Evolutionary conservation across 1,139 yeast species (phyloP).

Genomic region (Kurtzmaniella natalensis): DNA sequence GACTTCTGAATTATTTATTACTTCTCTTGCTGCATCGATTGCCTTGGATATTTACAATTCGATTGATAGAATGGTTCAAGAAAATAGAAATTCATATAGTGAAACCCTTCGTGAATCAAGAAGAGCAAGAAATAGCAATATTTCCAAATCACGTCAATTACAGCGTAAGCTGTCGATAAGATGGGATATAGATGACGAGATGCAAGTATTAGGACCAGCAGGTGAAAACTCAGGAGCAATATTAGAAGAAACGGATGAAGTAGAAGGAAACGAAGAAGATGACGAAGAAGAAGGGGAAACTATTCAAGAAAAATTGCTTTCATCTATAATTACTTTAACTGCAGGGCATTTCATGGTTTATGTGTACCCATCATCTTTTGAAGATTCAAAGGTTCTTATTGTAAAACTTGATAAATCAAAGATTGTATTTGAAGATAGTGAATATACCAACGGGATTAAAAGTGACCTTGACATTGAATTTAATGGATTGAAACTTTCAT

Average conservation of each 20-base stretch:
- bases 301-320: constrained; percentile 30
- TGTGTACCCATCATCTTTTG: constrained; percentile 72
- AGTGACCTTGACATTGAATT: constrained; percentile 51
- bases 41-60: constrained; percentile 74
- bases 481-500: constrained; percentile 59
- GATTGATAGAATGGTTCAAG: constrained; percentile 66
- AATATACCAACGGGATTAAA: constrained; percentile 42
- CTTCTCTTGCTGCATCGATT: constrained; percentile 83
- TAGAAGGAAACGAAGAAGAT: constrained; percentile 7
- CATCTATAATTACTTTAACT: constrained; percentile 59
- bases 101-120: constrained; percentile 64
- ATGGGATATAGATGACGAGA: constrained; percentile 8
- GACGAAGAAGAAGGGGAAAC: constrained; percentile 33
- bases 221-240: neutral
- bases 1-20: constrained; percentile 58
- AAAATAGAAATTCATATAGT: constrained; percentile 64
- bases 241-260: constrained; percentile 3
- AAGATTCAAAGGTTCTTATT: constrained; percentile 70
- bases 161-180: constrained; percentile 8
- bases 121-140: constrained; percentile 8
- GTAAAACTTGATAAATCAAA: constrained; percentile 54
- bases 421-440: constrained; percentile 60
- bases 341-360: constrained; percentile 56
- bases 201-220: constrained; percentile 8
- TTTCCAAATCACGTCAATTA: neutral